Evolutionary conservation across 2,329 filamentous ascomycete species (phyloP), one percentile per base, ranked within the genome.

Genomic region (Kalaharituber pfeilii): DNA sequence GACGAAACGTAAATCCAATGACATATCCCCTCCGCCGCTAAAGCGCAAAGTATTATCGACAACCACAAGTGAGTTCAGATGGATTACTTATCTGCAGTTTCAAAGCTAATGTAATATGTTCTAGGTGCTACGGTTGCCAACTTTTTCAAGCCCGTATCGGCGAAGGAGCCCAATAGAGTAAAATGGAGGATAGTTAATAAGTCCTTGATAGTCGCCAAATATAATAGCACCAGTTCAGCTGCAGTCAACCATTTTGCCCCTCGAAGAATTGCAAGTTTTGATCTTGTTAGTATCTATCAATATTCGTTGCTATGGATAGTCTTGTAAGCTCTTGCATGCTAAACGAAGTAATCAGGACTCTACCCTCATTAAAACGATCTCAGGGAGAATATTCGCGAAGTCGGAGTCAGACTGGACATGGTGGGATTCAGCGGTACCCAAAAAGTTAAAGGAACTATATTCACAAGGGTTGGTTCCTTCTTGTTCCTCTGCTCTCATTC

Each of bases 331-430:
- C 50, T 52, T 51, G 52, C 53, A 20, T 50, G 55, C 18, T 25
- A 15, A 15, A 15, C 22, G n/a, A n/a, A n/a, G n/a, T n/a, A n/a
- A n/a, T 44, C 60, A 85, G 81, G 91, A 98, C 66, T 91, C 85
- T 6, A 98, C 91, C 0, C 70, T 98, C 29, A 86, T 98, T 58
- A 73, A 73, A 1, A 83, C 86, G 0, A 75, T 79, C 3, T 94
- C 87, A 0, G 87, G 87, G 6, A 91, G 86, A 68, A 82, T 77
- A 51, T 89, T 89, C 64, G 75, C 79, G 2, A 75, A 75, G 51
- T 77, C 80, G 60, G 77, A 80, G 0, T 72, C 73, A 3, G 89
- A 96, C 66, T 98, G 91, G 91, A 86, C 85, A 67, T 98, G 91
- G 91, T 96, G 87, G 86, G 72, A 93, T 66, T 62, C 69, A 13